Base-by-base conservation (phyloP, 139 green algal genomes). In the Coccomyxa sp. region DNA sequence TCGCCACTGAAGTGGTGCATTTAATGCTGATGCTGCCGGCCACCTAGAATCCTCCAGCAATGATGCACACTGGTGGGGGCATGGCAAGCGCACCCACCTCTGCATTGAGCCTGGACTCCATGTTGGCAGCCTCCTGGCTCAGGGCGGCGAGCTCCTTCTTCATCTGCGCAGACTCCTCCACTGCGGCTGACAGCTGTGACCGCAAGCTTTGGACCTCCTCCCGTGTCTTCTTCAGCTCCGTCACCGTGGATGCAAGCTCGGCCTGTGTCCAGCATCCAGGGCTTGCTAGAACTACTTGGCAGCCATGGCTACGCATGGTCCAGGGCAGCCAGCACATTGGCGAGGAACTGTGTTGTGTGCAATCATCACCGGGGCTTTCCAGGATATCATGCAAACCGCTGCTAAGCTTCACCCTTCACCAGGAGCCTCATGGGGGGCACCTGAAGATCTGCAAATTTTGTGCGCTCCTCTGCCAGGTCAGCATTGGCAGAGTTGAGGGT, bases 381-480 rank as follows among this genome's bases (percentile, higher is more conserved):
- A n/a, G n/a, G n/a, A n/a, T n/a, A n/a, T n/a, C n/a, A n/a, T n/a
- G n/a, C n/a, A n/a, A n/a, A n/a, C n/a, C n/a, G n/a, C n/a, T n/a
- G n/a, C n/a, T n/a, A n/a, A n/a, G n/a, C n/a, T n/a, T n/a, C n/a
- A n/a, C n/a, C n/a, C n/a, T n/a, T n/a, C n/a, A n/a, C n/a, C n/a
- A n/a, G n/a, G n/a, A n/a, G n/a, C n/a, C n/a, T n/a, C n/a, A n/a
- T n/a, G n/a, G n/a, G n/a, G n/a, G n/a, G n/a, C n/a, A 44, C 27
- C n/a, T 72, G 7, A 38, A 80, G 64, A 37, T 68, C 58, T 1
- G 68, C 76, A 9, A 83, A 73, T 70, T 75, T 73, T 8, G 58
- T 27, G 7, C 75, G 75, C 79, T 86, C 82, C n/a, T 55, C 37
- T n/a, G 39, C 38, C 75, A 87, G 73, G 24, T 31, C 64, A 33